These are phyloP conservation scores for Boletellus emodensis DNA, from an alignment of 768 basidiomycete species.

Conservation along the genomic window DNA sequence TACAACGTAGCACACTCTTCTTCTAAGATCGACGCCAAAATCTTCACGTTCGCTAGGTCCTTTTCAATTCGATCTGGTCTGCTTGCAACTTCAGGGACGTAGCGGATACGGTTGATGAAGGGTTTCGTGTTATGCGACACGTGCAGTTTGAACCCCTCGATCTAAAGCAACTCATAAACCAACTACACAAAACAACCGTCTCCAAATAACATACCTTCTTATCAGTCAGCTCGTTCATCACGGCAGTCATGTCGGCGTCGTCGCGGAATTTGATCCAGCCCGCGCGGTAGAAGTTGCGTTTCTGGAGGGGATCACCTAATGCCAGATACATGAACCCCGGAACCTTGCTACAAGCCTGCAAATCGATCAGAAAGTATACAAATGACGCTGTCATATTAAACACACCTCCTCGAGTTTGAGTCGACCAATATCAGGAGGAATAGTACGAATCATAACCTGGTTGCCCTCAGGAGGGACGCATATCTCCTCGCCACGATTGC, in stretches of 20 bases:
- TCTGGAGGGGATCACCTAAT: constrained; percentile 87
- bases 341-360: constrained; percentile 69
- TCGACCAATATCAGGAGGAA: constrained; percentile 89
- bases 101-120: constrained; percentile 72
- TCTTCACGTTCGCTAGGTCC: constrained; percentile 74
- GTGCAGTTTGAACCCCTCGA: constrained; percentile 93
- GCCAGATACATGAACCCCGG: constrained; percentile 87
- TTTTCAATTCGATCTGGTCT: constrained; percentile 75
- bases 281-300: constrained; percentile 90
- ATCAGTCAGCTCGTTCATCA: constrained; percentile 72
- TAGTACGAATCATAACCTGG: constrained; percentile 92
- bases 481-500: constrained; percentile 65
- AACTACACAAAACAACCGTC: constrained; percentile 1
- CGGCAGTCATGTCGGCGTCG: constrained; percentile 74
- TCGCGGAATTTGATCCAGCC: constrained; percentile 89
- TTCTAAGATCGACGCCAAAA: constrained; percentile 72
- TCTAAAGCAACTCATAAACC: constrained; percentile 42
- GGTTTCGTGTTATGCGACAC: constrained; percentile 78
- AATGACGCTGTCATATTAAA: constrained; percentile 3
- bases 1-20: constrained; percentile 58
- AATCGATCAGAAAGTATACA: constrained; percentile 6
- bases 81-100: constrained; percentile 78
- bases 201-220: constrained; percentile 59
- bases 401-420: constrained; percentile 85
- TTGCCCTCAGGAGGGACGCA: constrained; percentile 74